A percentile compares a stretch with the other conserved stretches of the same genome.
Conservation (phyloP, 805 yeast species). For the Diddensiella santjacobensis region DNA sequence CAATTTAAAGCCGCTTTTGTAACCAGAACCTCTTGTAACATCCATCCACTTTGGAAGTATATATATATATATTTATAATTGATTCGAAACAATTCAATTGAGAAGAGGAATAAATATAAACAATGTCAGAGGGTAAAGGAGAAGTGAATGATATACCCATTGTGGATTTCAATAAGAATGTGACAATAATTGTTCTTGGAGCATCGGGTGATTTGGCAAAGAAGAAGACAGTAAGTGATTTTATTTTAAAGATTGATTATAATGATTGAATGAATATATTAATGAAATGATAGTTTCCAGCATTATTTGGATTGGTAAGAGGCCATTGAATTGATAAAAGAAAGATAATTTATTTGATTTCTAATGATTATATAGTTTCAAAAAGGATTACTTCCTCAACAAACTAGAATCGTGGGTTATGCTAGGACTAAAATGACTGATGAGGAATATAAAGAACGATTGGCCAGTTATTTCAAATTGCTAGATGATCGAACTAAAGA, state of each 20-base stretch:
- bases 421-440: constrained; percentile 76
- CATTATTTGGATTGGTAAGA: constrained; percentile 39
- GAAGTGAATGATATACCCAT: not conserved
- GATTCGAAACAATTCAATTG: too few relatives aligned
- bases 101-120: too few relatives aligned
- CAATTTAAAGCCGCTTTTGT: too few relatives aligned
- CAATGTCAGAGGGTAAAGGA: too few relatives aligned
- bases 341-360: not conserved
- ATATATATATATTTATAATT: too few relatives aligned
- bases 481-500: constrained; percentile 41
- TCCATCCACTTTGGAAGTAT: too few relatives aligned
- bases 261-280: not conserved
- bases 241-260: not conserved
- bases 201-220: constrained; percentile 95
- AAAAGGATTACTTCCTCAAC: constrained; percentile 69
- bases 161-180: constrained; percentile 53
- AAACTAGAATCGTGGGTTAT: constrained; percentile 79
- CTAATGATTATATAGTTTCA: constrained; percentile 38
- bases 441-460: constrained; percentile 65
- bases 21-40: too few relatives aligned
- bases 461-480: constrained; percentile 58
- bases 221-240: constrained; percentile 70
- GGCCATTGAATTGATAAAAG: constrained; percentile 1
- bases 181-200: constrained; percentile 79
- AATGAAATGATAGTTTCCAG: constrained; percentile 34